A percentile compares a stretch with the other conserved stretches of the same genome.
These are phyloP conservation scores for Sarocladiaceae sp. DNA, from an alignment of 2,329 filamentous ascomycete genomes.

Conservation along the genomic window DNA sequence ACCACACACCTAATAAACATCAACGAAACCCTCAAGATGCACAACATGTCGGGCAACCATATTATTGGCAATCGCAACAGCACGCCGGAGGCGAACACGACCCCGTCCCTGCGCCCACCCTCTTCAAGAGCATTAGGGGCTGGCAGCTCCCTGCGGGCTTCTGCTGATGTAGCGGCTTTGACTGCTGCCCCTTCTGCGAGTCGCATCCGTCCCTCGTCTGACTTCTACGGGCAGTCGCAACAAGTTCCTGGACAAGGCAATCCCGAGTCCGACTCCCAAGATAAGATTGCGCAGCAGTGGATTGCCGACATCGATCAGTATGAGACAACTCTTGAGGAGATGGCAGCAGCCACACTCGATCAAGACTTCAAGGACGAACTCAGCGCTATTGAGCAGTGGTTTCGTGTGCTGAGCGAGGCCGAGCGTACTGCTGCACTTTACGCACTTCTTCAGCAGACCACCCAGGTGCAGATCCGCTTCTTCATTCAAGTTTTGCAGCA, in stretches of 20 bases:
- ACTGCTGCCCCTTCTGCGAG: conserved; percentile 61
- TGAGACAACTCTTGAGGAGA: conserved; percentile 97
- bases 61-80: conserved; percentile 87
- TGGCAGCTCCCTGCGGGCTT: conserved; percentile 85
- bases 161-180: conserved; percentile 91
- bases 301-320: conserved; percentile 98
- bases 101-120: conserved; percentile 78
- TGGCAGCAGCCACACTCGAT: conserved; percentile 97
- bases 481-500: conserved; percentile 98
- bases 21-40: conserved; percentile 32
- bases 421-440: conserved; percentile 95
- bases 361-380: conserved; percentile 99
- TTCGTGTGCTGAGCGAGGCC: conserved; percentile 92
- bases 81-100: conserved; percentile 85
- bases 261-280: conserved; percentile 74
- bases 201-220: conserved; percentile 89
- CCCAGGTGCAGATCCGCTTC: conserved; percentile 97
- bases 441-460: conserved; percentile 94
- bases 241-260: conserved; percentile 63
- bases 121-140: conserved; percentile 72
- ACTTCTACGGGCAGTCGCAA: conserved; percentile 81
- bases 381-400: conserved; percentile 99
- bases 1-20: conserved; percentile 14
- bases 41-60: conserved; percentile 65
- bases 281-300: conserved; percentile 96